Evolutionary conservation across 2,329 filamentous ascomycete species (phyloP).

Genomic region (Hypoxylon sp.): DNA sequence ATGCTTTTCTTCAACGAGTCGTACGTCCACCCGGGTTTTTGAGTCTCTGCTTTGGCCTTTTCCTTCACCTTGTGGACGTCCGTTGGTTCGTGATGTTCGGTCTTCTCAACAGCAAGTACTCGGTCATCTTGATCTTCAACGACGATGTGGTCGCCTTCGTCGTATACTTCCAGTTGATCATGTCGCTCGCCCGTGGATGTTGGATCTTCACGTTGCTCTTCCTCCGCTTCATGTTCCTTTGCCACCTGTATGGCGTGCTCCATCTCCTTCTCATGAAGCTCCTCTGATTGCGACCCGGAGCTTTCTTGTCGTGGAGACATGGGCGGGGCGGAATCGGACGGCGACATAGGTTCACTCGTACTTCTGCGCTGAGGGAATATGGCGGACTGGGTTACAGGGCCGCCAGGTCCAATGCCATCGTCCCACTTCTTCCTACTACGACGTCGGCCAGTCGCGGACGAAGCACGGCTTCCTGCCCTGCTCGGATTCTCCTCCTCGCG

Average conservation of each 20-base stretch:
- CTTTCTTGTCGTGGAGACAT: slow-evolving; percentile 39
- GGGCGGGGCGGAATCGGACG: slow-evolving; percentile 35
- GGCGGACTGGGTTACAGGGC: slow-evolving; percentile 88
- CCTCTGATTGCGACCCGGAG: slow-evolving; percentile 35
- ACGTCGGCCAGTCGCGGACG: slow-evolving; percentile 66
- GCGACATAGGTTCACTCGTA: slow-evolving; percentile 43
- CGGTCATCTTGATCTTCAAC: slow-evolving; percentile 90
- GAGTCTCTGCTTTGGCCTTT: slow-evolving; percentile 47
- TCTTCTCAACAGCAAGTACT: slow-evolving; percentile 72
- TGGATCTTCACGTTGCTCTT: slow-evolving; percentile 23
- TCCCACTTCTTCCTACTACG: slow-evolving; percentile 74
- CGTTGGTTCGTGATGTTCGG: slow-evolving; percentile 30
- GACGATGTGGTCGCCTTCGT: slow-evolving; percentile 80
- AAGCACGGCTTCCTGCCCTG: slow-evolving; percentile 63
- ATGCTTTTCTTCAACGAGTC: slow-evolving; percentile 59
- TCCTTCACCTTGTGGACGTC: slow-evolving; percentile 40
- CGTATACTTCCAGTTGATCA: slow-evolving; percentile 70
- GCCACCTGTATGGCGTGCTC: slow-evolving; percentile 33
- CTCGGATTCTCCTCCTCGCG: slow-evolving; percentile 74
- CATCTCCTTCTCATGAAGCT: slow-evolving; percentile 33
- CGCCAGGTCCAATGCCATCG: slow-evolving; percentile 78
- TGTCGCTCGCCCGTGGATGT: slow-evolving; percentile 24
- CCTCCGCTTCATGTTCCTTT: slow-evolving; percentile 36
- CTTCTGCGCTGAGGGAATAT: slow-evolving; percentile 72
- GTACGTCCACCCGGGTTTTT: slow-evolving; percentile 53